phyloP scores from a whole-genome alignment of 768 basidiomycete species.

The Mycena vitilis region DNA sequence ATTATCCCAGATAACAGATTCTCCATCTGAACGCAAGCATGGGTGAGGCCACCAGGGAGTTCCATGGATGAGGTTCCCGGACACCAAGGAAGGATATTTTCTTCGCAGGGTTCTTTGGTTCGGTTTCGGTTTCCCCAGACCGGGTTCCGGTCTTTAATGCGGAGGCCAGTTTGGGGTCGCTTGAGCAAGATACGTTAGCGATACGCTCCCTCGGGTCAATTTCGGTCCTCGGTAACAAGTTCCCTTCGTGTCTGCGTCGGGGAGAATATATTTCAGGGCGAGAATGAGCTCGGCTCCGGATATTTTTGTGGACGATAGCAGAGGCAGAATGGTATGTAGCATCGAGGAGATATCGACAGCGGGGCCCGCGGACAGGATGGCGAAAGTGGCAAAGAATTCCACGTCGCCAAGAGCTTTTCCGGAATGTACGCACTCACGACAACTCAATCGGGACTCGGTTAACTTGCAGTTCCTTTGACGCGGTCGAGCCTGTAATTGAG shows the following conservation, averaged over 20 bases:
- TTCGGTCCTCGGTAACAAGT: conserved; percentile 30
- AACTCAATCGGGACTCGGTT: conserved; percentile 25
- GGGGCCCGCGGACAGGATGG: conserved; percentile 3
- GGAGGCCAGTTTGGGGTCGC: background rate
- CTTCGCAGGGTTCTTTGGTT: conserved; percentile 26
- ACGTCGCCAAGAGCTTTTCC: conserved; percentile 11
- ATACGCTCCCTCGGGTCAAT: conserved; percentile 27
- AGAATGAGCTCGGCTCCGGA: conserved; percentile 18
- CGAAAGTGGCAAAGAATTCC: background rate
- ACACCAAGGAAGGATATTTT: conserved; percentile 25
- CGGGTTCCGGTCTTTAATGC: conserved; percentile 28
- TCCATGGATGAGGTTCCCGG: conserved; percentile 21
- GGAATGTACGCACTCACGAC: conserved; percentile 29
- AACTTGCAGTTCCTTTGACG: conserved; percentile 25
- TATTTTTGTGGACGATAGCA: background rate
- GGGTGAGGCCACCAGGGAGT: conserved; percentile 18
- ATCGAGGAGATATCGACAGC: conserved; percentile 1
- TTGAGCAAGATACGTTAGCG: conserved; percentile 20
- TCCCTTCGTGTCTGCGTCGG: conserved; percentile 18
- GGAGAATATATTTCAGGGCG: conserved; percentile 14
- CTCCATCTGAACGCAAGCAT: conserved; percentile 26
- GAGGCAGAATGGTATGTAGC: background rate
- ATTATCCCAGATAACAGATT: conserved; percentile 27
- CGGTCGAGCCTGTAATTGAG: conserved; percentile 11
- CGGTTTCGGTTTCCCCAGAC: conserved; percentile 33